These are phyloP conservation scores for Chlamydomonas applanata DNA, from an alignment of 139 green algal species.

Conservation along the genomic window DNA sequence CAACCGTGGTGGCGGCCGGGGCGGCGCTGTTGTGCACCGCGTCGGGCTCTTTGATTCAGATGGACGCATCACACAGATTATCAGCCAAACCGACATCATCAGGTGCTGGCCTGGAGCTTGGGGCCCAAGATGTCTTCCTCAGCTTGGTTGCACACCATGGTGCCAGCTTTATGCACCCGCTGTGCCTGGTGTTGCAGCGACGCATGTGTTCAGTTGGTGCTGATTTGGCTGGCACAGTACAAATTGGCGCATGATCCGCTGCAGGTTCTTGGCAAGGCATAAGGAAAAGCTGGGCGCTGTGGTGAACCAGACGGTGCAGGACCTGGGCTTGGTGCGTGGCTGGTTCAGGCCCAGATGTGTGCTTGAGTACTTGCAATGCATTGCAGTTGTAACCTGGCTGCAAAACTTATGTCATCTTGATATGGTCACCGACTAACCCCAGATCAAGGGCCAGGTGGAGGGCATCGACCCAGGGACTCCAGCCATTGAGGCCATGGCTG, in stretches of 20 bases:
- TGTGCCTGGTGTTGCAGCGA: too few relatives aligned
- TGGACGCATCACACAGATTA: slow-evolving; percentile 38
- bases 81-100: slow-evolving; percentile 55
- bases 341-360: too few relatives aligned
- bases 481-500: slow-evolving; percentile 62
- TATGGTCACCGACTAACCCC: too few relatives aligned
- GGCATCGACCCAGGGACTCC: slow-evolving; percentile 42
- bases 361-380: too few relatives aligned
- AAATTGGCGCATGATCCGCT: too few relatives aligned
- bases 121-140: too few relatives aligned
- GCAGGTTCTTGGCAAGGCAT: slow-evolving; percentile 42
- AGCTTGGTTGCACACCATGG: too few relatives aligned
- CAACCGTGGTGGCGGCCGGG: slow-evolving; percentile 8
- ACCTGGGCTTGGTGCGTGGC: slow-evolving; percentile 53
- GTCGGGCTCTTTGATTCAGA: slow-evolving; percentile 43
- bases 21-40: slow-evolving; percentile 38
- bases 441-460: slow-evolving; percentile 31
- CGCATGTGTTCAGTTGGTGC: too few relatives aligned
- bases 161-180: too few relatives aligned
- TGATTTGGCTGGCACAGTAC: neutral
- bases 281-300: slow-evolving; percentile 28
- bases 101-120: too few relatives aligned
- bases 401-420: too few relatives aligned
- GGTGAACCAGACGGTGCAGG: slow-evolving; percentile 28
- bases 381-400: too few relatives aligned